These are phyloP conservation scores for Suhomyces chickasaworum DNA, from an alignment of 1,139 yeast genomes.

Conservation along the genomic window DNA sequence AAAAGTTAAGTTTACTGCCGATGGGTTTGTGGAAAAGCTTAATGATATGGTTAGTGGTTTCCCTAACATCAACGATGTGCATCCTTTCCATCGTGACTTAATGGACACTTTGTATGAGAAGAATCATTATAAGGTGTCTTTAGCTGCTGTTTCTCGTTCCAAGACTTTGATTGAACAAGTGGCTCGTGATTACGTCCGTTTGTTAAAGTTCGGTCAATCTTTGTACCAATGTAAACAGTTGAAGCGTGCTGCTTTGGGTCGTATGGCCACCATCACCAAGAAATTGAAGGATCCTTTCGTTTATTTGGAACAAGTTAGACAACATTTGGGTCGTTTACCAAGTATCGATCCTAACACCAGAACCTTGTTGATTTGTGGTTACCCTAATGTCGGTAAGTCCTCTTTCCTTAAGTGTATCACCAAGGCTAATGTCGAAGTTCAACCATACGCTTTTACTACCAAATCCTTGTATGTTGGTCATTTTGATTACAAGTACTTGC, in stretches of 20 bases:
- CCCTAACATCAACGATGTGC: constrained; percentile 96
- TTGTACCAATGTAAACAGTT: constrained; percentile 97
- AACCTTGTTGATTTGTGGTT: constrained; percentile 95
- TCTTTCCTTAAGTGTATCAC: constrained; percentile 91
- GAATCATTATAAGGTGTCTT: constrained; percentile 96
- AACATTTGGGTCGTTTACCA: constrained; percentile 97
- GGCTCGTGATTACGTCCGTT: constrained; percentile 88
- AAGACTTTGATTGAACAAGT: constrained; percentile 94
- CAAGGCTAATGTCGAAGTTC: constrained; percentile 98
- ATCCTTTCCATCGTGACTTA: constrained; percentile 96
- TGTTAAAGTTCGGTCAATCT: constrained; percentile 95
- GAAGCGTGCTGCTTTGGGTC: constrained; percentile 97
- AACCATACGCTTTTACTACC: constrained; percentile 98
- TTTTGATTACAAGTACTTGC: constrained; percentile 93
- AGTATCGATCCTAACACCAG: constrained; percentile 98
- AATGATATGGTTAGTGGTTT: constrained; percentile 82
- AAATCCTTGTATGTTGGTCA: constrained; percentile 95
- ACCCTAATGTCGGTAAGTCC: constrained; percentile 98
- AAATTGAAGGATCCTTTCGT: constrained; percentile 90
- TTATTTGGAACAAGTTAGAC: constrained; percentile 97
- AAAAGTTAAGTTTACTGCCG: constrained; percentile 93
- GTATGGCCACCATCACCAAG: constrained; percentile 98
- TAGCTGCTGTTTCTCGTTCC: constrained; percentile 93
- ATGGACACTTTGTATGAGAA: constrained; percentile 97
- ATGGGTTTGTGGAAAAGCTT: constrained; percentile 92